Base-by-base conservation (phyloP, 1,284 basidiomycete genomes). In the Phaffia rhodozyma region DNA sequence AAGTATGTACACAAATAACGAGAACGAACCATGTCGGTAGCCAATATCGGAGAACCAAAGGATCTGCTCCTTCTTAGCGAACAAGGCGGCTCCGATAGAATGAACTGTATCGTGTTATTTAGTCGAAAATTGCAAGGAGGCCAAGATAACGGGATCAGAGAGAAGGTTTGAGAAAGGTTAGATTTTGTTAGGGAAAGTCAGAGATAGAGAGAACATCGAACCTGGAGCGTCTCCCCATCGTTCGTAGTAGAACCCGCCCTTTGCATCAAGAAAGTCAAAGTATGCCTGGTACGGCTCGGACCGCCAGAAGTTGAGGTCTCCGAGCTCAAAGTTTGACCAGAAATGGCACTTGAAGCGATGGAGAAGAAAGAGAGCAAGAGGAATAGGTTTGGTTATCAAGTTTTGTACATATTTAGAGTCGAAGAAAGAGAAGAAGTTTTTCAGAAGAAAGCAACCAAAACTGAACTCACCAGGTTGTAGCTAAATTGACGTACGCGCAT, bases 221-320 rank as follows among this genome's bases (percentile, higher is more conserved):
- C 57, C 57, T 7, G 56, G 58, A 23, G 59, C 62, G 21, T 60
- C 63, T 34, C 58, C 65, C 65, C 62, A 63, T 16, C 65, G 34
- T 51, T 91, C 88, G 70, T 90, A 91, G 73, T 87, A 89, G 71
- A 90, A 89, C 5, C 90, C 89, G n/a, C 90, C 91, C 58, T 81
- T 82, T 21, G 79, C 75, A 67, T 93, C 91, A 25, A 93, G 78
- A 70, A 81, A 80, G 25, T 87, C 80, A 70, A 92, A 92, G 77
- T 85, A 92, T 58, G 83, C 80, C 67, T 77, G 79, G 74, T 93
- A 93, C 3, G 85, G 83, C 67, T 88, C 81, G 6, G 81, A 77
- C 61, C 90, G 79, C 85, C 87, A 90, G 72, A 92, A 90, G 67
- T 86, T 82, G 32, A 38, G 53, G 52, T 51, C 58, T 21, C 21